phyloP scores from a whole-genome alignment of 116 monocot species.

The Trichopus zeylanicus region DNA sequence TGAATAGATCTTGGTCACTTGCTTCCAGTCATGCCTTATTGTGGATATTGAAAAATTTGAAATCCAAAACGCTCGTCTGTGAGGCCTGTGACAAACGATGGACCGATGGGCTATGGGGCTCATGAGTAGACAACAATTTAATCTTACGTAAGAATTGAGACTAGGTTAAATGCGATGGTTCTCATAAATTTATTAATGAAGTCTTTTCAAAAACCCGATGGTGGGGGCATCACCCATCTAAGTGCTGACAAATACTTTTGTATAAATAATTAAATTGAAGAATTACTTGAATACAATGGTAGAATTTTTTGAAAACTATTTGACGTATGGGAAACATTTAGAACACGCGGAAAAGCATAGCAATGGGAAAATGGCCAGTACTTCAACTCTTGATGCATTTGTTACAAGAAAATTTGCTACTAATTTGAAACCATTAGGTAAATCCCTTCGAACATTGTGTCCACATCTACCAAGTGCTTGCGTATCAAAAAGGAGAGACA shows the following conservation, averaged over 20 bases:
- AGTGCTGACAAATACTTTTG: constrained; percentile 15
- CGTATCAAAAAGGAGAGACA: constrained; percentile 7
- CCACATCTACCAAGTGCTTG: constrained; percentile 19
- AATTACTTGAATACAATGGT: constrained; percentile 15
- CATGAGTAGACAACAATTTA: too few relatives aligned
- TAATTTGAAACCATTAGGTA: constrained; percentile 1
- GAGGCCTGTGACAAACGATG: too few relatives aligned
- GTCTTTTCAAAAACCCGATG: too few relatives aligned
- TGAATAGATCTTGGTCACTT: too few relatives aligned
- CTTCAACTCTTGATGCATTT: constrained; percentile 9
- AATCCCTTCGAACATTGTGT: constrained; percentile 11
- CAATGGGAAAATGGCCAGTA: too few relatives aligned
- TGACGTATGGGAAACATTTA: constrained; percentile 13
- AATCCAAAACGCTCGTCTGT: constrained; percentile 23
- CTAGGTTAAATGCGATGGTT: too few relatives aligned
- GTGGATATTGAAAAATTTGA: constrained; percentile 6
- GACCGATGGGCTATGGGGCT: too few relatives aligned
- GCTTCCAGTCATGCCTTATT: too few relatives aligned
- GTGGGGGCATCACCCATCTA: too few relatives aligned
- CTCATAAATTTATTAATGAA: too few relatives aligned
- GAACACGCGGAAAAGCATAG: constrained; percentile 10
- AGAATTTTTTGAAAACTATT: constrained; percentile 26
- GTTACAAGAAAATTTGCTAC: constrained; percentile 13
- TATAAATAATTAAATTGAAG: constrained; percentile 37
- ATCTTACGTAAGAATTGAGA: too few relatives aligned